phyloP scores from a whole-genome alignment of 805 yeast species.

The Yarrowia yakushimensis region DNA sequence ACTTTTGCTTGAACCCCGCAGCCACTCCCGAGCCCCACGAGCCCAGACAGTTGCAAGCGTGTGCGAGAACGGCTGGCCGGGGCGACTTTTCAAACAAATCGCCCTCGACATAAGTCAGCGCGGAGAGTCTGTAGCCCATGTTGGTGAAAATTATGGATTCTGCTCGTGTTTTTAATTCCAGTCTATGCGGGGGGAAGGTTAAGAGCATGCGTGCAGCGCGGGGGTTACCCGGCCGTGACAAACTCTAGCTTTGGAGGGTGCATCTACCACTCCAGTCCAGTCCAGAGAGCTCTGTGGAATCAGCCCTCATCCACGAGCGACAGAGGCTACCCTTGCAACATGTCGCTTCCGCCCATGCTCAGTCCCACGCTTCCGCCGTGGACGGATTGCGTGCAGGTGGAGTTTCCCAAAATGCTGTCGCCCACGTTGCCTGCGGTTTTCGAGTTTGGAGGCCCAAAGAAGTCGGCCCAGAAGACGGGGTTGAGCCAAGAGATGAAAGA shows the following conservation, averaged over 20 bases:
- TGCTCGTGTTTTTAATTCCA: too few relatives aligned
- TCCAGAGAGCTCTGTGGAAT: neutral
- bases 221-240: constrained; percentile 8
- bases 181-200: neutral
- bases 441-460: constrained; percentile 24
- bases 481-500: constrained; percentile 14
- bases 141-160: neutral
- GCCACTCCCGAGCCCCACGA: constrained; percentile 86
- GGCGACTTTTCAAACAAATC: constrained; percentile 47
- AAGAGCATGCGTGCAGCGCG: too few relatives aligned
- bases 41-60: constrained; percentile 75
- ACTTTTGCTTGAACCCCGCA: constrained; percentile 48
- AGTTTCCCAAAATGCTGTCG: constrained; percentile 36
- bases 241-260: neutral
- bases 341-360: constrained; percentile 38
- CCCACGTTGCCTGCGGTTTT: constrained; percentile 42
- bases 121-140: constrained; percentile 12
- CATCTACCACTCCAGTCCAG: neutral
- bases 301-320: neutral
- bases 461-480: neutral
- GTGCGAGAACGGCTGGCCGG: constrained; percentile 53
- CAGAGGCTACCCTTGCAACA: neutral
- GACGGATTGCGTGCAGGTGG: constrained; percentile 27
- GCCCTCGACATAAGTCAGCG: constrained; percentile 46
- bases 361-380: constrained; percentile 41